Evolutionary conservation across 2,329 filamentous ascomycete species (phyloP).

Genomic region (Exutisphaerella laricina): DNA sequence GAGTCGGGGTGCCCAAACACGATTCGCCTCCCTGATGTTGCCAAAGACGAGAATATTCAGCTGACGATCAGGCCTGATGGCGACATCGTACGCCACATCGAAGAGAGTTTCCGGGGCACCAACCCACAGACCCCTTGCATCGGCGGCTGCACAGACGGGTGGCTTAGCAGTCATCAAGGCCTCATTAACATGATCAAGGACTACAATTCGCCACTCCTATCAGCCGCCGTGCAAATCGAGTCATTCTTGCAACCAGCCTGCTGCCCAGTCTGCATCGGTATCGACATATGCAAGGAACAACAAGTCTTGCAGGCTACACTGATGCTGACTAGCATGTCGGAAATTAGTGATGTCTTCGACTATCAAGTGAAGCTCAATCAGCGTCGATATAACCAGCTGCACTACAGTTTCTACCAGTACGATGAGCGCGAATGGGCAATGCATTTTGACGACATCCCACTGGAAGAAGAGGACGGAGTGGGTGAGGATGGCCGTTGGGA

Average conservation of each 20-base stretch:
- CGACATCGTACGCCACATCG: slow-evolving; percentile 17
- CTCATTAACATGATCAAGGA: slow-evolving; percentile 18
- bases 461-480: slow-evolving; percentile 10
- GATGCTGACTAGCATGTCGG: slow-evolving; percentile 4
- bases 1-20: slow-evolving; percentile 6
- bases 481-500: slow-evolving; percentile 15
- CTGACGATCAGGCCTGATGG: slow-evolving; percentile 17
- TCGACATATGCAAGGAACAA: slow-evolving; percentile 20
- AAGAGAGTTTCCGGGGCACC: slow-evolving; percentile 11
- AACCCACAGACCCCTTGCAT: slow-evolving; percentile 10
- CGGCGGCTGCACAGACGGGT: slow-evolving; percentile 20
- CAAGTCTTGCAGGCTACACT: slow-evolving; percentile 19
- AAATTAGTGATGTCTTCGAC: slow-evolving; percentile 14
- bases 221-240: slow-evolving; percentile 2
- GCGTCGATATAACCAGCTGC: slow-evolving; percentile 15
- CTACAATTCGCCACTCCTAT: slow-evolving; percentile 16
- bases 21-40: slow-evolving; percentile 12
- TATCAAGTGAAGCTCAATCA: slow-evolving; percentile 15
- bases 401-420: slow-evolving; percentile 23
- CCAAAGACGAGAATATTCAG: slow-evolving; percentile 8
- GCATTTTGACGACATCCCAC: slow-evolving; percentile 24
- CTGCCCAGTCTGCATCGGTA: slow-evolving; percentile 28
- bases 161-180: slow-evolving; percentile 11
- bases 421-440: slow-evolving; percentile 28
- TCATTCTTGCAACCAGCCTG: slow-evolving; percentile 15